A percentile compares a stretch with the other conserved stretches of the same genome.
These are phyloP conservation scores for Stevia rebaudiana DNA, from an alignment of 140 eudicot species.

Conservation along the genomic window DNA sequence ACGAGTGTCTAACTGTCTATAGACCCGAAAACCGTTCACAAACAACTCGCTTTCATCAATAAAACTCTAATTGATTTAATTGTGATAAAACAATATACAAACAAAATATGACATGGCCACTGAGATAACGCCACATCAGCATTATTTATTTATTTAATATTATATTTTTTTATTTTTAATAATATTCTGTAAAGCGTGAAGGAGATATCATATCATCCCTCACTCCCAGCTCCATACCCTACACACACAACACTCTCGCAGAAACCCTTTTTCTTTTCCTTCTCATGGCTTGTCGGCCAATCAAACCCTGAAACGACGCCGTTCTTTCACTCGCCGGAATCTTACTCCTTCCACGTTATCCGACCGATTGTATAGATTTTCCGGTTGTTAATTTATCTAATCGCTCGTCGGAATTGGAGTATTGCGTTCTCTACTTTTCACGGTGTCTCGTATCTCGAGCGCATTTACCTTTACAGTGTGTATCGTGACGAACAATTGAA, in stretches of 20 bases:
- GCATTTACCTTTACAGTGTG: slow-evolving; percentile 9
- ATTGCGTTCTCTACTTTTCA: slow-evolving; percentile 4
- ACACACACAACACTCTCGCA: slow-evolving; percentile 19
- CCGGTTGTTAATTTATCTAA: slow-evolving; percentile 7
- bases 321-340: slow-evolving; percentile 30
- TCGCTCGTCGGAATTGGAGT: slow-evolving; percentile 16
- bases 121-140: slow-evolving; percentile 39
- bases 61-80: not conserved
- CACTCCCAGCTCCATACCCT: slow-evolving; percentile 16
- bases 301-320: slow-evolving; percentile 12
- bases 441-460: slow-evolving; percentile 16
- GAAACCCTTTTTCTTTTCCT: slow-evolving; percentile 22
- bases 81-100: not conserved
- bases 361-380: not conserved
- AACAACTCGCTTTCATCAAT: too few species aligned
- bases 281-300: slow-evolving; percentile 63
- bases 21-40: not conserved
- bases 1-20: too few species aligned
- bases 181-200: slow-evolving; percentile 38
- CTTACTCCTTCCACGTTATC: slow-evolving; percentile 14
- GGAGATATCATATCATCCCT: slow-evolving; percentile 2
- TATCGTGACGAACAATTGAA: slow-evolving; percentile 9
- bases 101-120: slow-evolving; percentile 33
- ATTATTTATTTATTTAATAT: not conserved
- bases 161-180: too few species aligned